Conservation (phyloP, 768 basidiomycete species). For the Pholiota microspora region DNA sequence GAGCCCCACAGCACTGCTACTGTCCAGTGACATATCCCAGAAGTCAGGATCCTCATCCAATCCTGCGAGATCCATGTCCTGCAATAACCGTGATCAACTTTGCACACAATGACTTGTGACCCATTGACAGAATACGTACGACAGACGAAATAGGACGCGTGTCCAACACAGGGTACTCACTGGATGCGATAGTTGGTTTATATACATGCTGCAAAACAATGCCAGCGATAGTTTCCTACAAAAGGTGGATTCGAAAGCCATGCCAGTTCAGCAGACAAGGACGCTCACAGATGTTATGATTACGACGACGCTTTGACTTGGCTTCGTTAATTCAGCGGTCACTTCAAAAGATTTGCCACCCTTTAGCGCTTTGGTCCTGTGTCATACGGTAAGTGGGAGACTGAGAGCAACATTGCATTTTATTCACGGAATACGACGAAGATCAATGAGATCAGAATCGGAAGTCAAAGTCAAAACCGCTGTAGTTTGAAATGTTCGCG, state of each 20-base stretch:
- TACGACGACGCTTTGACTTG: slow-evolving; percentile 67
- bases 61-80: slow-evolving; percentile 68
- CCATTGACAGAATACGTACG: slow-evolving; percentile 36
- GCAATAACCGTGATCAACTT: background rate
- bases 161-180: slow-evolving; percentile 62
- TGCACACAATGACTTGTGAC: background rate
- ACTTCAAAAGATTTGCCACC: slow-evolving; percentile 61
- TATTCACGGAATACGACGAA: slow-evolving; percentile 71
- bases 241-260: background rate
- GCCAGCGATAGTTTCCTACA: slow-evolving; percentile 78
- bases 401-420: background rate
- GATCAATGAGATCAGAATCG: slow-evolving; percentile 74
- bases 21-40: slow-evolving; percentile 55
- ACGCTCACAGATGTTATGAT: slow-evolving; percentile 58
- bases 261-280: background rate
- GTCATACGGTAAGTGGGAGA: background rate
- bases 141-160: slow-evolving; percentile 67
- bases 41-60: slow-evolving; percentile 70
- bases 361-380: slow-evolving; percentile 67
- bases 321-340: slow-evolving; percentile 59
- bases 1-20: slow-evolving; percentile 26
- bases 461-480: slow-evolving; percentile 74
- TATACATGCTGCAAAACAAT: slow-evolving; percentile 49
- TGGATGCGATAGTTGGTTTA: slow-evolving; percentile 52
- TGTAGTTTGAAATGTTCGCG: slow-evolving; percentile 51